Evolutionary conservation across 1,139 yeast genomes (phyloP).

Genomic region (Sporopachydermia cereana): DNA sequence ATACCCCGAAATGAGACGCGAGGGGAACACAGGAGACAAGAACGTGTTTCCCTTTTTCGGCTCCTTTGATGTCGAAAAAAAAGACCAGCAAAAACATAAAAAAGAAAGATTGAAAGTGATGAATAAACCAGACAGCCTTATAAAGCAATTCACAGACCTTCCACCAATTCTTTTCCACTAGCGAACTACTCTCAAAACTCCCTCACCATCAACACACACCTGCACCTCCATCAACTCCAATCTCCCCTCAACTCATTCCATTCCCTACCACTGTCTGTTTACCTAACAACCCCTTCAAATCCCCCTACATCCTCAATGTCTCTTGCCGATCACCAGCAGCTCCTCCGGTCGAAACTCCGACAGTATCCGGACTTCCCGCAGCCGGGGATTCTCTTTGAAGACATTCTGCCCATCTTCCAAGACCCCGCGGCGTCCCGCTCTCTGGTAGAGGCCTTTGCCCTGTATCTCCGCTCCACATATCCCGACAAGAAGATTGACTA

Average conservation of each 20-base stretch:
- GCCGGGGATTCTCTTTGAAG: constrained; percentile 91
- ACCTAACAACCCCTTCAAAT: background rate
- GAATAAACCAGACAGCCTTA: no score
- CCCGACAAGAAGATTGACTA: constrained; percentile 59
- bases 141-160: no score
- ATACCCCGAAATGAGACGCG: no score
- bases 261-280: background rate
- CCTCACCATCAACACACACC: no score
- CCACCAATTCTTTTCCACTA: no score
- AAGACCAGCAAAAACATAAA: no score
- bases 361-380: constrained; percentile 91
- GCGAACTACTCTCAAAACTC: no score
- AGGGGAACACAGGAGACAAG: no score
- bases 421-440: constrained; percentile 71
- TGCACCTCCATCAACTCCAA: no score
- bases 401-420: constrained; percentile 86
- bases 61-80: no score
- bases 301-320: background rate
- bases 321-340: constrained; percentile 12
- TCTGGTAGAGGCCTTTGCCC: constrained; percentile 67
- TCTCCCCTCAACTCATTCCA: background rate
- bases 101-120: no score
- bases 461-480: constrained; percentile 49
- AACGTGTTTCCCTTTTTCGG: no score
- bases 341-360: constrained; percentile 22